Base-by-base conservation (phyloP, 345 rosid genomes). In the Boechera retrofracta region DNA sequence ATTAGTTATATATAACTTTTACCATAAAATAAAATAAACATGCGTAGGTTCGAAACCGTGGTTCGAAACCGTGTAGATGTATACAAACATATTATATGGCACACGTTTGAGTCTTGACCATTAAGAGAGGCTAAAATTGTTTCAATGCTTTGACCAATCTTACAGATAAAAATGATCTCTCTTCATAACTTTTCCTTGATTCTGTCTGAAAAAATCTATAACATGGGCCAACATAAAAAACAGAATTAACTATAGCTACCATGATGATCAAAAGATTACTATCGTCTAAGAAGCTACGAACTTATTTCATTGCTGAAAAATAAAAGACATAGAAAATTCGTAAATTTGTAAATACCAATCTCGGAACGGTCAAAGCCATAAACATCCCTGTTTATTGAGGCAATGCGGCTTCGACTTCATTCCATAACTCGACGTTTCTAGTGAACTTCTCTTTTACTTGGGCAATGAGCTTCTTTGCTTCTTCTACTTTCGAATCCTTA, bases 351-450 rank as follows among this genome's bases (percentile, higher is more conserved):
- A 77, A 35, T 64, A 63, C 71, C 66, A 64, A 71, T 77, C 36
- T 24, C 4, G 2, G 15, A 36, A 47, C 1, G 2, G 5, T 8
- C 38, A 47, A 33, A 36, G 10, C 8, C 32, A 5, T 11, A 16
- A 21, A 36, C 0, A 1, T 63, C 35, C 0, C 32, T 71, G 49
- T 39, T 85, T 81, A 86, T 52, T 76, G 87, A 0, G 91, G 83
- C 81, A 95, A 85, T 21, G 70, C 85, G 1, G 95, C 91, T 83
- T 91, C 97, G 4, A 95, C 75, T 76, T 91, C 99, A 66, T 86
- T 80, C 99, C 99, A 95, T 82, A 78, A 29, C 58, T 83, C 86
- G 3, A 49, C 75, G 15, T 81, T 87, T 76, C 76, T 86, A 0
- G 82, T 6, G 76, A 95, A 86, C 80, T 67, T 85, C 82, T 80